These are phyloP conservation scores for Hemileccinum impolitum DNA, from an alignment of 768 basidiomycete species.

Conservation along the genomic window DNA sequence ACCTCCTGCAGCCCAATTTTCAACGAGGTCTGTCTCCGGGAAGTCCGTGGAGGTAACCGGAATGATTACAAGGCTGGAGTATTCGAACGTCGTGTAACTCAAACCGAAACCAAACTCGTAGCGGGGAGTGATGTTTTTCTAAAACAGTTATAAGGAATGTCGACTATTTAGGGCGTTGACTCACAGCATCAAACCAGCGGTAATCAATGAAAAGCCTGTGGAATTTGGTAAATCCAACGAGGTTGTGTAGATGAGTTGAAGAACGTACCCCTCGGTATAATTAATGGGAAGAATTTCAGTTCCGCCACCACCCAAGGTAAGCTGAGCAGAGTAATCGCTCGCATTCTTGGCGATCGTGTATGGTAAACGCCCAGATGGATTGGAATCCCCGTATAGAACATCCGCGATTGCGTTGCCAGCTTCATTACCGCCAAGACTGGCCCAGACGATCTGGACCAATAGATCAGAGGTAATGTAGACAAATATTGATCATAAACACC, in stretches of 20 bases:
- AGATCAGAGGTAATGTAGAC: conserved; percentile 2
- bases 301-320: conserved; percentile 24
- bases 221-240: neutral
- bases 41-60: conserved; percentile 38
- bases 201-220: conserved; percentile 65
- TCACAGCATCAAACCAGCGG: conserved; percentile 63
- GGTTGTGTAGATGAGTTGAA: neutral
- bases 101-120: conserved; percentile 91
- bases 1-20: conserved; percentile 58
- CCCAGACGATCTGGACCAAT: conserved; percentile 41
- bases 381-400: conserved; percentile 71
- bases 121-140: conserved; percentile 72
- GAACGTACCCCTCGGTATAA: conserved; percentile 52
- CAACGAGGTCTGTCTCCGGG: conserved; percentile 31
- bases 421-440: conserved; percentile 67
- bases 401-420: conserved; percentile 76
- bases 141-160: neutral
- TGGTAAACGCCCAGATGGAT: conserved; percentile 70
- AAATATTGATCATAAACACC: conserved; percentile 33
- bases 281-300: conserved; percentile 44
- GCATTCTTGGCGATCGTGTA: conserved; percentile 66
- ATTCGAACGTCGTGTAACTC: conserved; percentile 80
- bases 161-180: conserved; percentile 16
- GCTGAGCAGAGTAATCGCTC: conserved; percentile 49
- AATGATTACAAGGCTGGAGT: conserved; percentile 52